Conservation (phyloP, 768 basidiomycete genomes). For the Termitomyces sp. region DNA sequence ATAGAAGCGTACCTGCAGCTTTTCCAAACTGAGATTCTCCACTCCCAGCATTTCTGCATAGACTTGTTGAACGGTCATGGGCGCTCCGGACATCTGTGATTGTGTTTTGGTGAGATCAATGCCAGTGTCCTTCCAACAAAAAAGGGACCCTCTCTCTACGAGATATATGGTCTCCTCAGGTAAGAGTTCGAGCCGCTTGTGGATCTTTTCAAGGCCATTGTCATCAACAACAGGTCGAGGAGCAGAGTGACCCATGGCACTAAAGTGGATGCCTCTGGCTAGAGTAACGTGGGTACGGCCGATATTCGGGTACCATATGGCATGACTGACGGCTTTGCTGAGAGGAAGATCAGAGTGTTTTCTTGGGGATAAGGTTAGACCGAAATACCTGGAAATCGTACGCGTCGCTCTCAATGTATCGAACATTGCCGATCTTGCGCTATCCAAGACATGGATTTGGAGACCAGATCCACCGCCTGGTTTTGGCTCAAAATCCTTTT, state of each 20-base stretch:
- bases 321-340: constrained; percentile 80
- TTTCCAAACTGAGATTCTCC: constrained; percentile 76
- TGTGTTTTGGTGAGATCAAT: constrained; percentile 27
- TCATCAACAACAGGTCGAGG: constrained; percentile 40
- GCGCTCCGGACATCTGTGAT: constrained; percentile 50
- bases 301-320: constrained; percentile 70
- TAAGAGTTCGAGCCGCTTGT: constrained; percentile 77
- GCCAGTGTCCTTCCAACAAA: constrained; percentile 67
- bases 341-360: background rate
- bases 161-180: constrained; percentile 96
- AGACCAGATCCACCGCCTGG: constrained; percentile 62
- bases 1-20: constrained; percentile 67
- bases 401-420: constrained; percentile 71
- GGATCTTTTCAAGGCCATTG: constrained; percentile 36
- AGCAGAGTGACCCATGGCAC: constrained; percentile 76
- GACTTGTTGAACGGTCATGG: constrained; percentile 91
- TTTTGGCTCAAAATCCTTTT: constrained; percentile 94
- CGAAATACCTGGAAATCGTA: constrained; percentile 65
- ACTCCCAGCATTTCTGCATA: constrained; percentile 82
- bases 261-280: constrained; percentile 82
- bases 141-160: constrained; percentile 83
- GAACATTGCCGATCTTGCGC: constrained; percentile 83
- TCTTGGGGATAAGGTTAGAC: constrained; percentile 2
- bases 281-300: constrained; percentile 64
- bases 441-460: constrained; percentile 79